Conservation (phyloP, 352 stramenopile species). For the Globisporangium solare region DNA sequence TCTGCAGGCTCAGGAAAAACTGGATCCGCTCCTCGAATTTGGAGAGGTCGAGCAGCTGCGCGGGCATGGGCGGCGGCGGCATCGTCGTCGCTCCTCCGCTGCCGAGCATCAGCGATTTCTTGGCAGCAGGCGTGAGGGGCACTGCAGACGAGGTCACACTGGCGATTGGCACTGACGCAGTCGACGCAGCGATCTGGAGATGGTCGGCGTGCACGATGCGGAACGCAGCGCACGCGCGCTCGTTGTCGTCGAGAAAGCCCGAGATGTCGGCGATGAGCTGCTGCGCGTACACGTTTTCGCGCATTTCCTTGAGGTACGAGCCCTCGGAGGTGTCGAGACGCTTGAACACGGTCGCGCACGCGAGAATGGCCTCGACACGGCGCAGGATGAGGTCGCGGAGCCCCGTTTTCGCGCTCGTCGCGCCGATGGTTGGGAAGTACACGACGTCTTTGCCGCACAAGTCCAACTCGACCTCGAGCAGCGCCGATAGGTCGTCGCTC, state of each 20-base stretch:
- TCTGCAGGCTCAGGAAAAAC: slow-evolving; percentile 83
- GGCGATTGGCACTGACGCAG: background rate
- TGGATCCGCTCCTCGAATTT: slow-evolving; percentile 91
- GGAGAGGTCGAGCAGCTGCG: slow-evolving; percentile 67
- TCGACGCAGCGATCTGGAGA: slow-evolving; percentile 15
- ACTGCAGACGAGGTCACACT: background rate
- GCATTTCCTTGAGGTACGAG: slow-evolving; percentile 88
- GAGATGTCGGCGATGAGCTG: slow-evolving; percentile 77
- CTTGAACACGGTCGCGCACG: slow-evolving; percentile 69
- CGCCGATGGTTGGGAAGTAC: slow-evolving; percentile 67
- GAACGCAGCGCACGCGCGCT: slow-evolving; percentile 54
- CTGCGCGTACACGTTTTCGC: slow-evolving; percentile 76
- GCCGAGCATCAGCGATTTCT: slow-evolving; percentile 6
- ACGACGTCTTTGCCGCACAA: slow-evolving; percentile 83
- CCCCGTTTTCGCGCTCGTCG: slow-evolving; percentile 37
- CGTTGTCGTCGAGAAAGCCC: slow-evolving; percentile 76
- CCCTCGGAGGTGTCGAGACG: slow-evolving; percentile 84
- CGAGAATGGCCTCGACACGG: slow-evolving; percentile 64
- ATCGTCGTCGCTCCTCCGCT: slow-evolving; percentile 7
- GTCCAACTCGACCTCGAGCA: slow-evolving; percentile 91
- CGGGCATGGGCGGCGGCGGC: slow-evolving; percentile 49
- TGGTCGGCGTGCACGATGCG: slow-evolving; percentile 32
- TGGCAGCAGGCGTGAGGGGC: background rate
- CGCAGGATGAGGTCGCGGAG: slow-evolving; percentile 63
- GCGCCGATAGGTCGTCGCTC: slow-evolving; percentile 74